These are phyloP conservation scores for Pseudonectria foliicola DNA, from an alignment of 2,329 filamentous ascomycete species.

Conservation along the genomic window DNA sequence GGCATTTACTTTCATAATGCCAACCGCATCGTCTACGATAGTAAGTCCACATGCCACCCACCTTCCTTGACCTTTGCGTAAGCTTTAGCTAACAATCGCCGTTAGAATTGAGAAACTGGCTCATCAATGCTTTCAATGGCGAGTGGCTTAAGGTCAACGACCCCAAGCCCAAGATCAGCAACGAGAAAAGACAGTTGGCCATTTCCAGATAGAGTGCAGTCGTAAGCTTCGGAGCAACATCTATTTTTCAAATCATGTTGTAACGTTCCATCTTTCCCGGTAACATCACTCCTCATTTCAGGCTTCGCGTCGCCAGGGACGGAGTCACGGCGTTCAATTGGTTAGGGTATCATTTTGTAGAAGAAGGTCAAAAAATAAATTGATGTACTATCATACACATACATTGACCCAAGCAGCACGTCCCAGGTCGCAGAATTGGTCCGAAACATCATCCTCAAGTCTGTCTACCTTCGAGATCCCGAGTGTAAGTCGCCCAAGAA, in stretches of 20 bases:
- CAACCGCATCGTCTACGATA: conserved; percentile 85
- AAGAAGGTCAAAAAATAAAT: conserved; percentile 15
- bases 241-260: too few relatives aligned
- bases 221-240: too few relatives aligned
- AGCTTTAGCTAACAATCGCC: conserved; percentile 2
- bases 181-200: conserved; percentile 1
- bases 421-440: conserved; percentile 14
- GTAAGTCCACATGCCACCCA: conserved; percentile 47
- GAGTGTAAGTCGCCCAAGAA: conserved; percentile 17
- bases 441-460: conserved; percentile 21
- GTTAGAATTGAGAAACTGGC: conserved; percentile 75
- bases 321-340: conserved; percentile 8
- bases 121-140: conserved; percentile 95
- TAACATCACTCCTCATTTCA: too few relatives aligned
- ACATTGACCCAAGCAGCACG: conserved; percentile 11
- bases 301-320: not conserved
- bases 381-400: conserved; percentile 29
- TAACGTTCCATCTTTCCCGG: not conserved
- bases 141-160: conserved; percentile 67
- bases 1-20: conserved; percentile 93
- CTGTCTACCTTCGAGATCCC: conserved; percentile 15
- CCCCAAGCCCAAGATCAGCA: conserved; percentile 38
- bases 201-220: not conserved
- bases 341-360: not conserved
- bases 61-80: not conserved